Conservation (phyloP, 371 early-diverging fungal genomes). For the Mortierella sp. region DNA sequence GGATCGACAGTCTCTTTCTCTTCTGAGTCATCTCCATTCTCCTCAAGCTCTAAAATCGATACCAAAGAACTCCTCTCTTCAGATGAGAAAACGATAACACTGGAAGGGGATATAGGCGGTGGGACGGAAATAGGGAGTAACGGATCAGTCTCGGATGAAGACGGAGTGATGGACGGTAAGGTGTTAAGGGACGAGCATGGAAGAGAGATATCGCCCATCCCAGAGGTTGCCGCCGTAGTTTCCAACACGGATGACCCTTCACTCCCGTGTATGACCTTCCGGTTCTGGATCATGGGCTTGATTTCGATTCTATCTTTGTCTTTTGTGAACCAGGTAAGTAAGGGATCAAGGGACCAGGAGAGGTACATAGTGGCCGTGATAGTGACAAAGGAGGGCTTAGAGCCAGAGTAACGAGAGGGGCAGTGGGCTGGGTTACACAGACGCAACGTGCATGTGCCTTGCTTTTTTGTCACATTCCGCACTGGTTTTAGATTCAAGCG, state of each 20-base stretch:
- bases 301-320: slow-evolving; percentile 72
- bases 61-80: no score
- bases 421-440: no score
- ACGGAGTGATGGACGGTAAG: neutral
- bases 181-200: slow-evolving; percentile 27
- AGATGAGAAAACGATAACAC: no score
- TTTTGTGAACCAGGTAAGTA: slow-evolving; percentile 73
- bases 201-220: slow-evolving; percentile 76
- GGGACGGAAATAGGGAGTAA: no score
- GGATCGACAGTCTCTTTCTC: no score
- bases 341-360: neutral
- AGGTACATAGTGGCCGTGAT: neutral
- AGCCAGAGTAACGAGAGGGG: no score
- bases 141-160: neutral
- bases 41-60: no score
- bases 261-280: slow-evolving; percentile 78
- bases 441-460: no score
- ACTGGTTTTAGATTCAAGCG: no score
- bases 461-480: no score
- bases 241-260: slow-evolving; percentile 70
- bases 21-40: no score
- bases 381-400: neutral
- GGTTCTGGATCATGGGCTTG: slow-evolving; percentile 79
- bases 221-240: slow-evolving; percentile 77
- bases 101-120: no score